Base-by-base conservation (phyloP, 768 basidiomycete genomes). In the Suillus spraguei region DNA sequence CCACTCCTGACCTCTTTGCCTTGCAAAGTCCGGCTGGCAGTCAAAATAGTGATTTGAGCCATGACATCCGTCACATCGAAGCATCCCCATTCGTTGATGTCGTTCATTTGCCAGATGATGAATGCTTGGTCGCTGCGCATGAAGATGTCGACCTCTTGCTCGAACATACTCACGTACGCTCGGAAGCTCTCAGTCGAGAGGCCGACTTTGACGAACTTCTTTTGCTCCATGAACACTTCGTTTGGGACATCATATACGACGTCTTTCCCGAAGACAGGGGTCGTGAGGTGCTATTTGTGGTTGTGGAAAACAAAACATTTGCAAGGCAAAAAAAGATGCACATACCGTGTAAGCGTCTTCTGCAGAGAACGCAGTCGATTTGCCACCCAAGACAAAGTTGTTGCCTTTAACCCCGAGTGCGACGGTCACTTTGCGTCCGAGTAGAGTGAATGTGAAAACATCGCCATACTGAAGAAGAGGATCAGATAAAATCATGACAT, bases 181-280 rank as follows among this genome's bases (percentile, higher is more conserved):
- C 89, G 86, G 76, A 99, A 87, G 76, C 95, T 96, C 33, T 99
- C 96, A 14, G 86, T 87, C 11, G 95, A 92, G 22, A 99, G 86
- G 32, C 97, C 96, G 65, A 95, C 88, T 80, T 99, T 99, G 76
- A 99, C 90, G 72, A 98, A 98, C 74, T 91, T 92, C 83, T 99
- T 99, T 76, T 99, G 97, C 71, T 99, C 95, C 96, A 99, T 99
- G 77, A 99, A 89, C 52, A 92, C 79, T 54, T 96, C 92, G 75
- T 99, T 99, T 36, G 97, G 97, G 59, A 93, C 88, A 70, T 99
- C 97, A 74, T 99, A 99, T 13, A 98, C 96, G 55, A 99, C 97
- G 54, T 94, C 96, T 72, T 94, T 95, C 49, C 97, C 97, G 71
- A 99, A 99, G 14, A 99, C 89, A 5, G 97, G 97, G 0, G 91